phyloP scores from a whole-genome alignment of 441 rosid genomes.

The Mallotus japonicus region DNA sequence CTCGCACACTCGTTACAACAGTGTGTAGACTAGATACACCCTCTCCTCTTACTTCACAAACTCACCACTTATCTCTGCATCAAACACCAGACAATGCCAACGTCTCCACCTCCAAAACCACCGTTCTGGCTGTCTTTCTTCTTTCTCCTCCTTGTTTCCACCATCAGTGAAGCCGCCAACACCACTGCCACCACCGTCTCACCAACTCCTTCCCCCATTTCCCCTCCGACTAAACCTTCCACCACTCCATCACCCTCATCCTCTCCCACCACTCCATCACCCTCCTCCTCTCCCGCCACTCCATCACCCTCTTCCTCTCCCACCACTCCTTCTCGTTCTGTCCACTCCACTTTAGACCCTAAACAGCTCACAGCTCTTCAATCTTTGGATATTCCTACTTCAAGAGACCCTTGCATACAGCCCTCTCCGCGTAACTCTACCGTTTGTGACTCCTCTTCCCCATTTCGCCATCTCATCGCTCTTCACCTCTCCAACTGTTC shows the following conservation, averaged over 20 bases:
- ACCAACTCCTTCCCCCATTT: slow-evolving; percentile 12
- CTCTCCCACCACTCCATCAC: not conserved
- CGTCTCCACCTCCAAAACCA: slow-evolving; percentile 20
- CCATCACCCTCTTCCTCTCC: slow-evolving; percentile 25
- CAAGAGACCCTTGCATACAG: slow-evolving; percentile 60
- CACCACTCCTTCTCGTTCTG: slow-evolving; percentile 20
- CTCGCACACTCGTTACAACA: too few relatives aligned
- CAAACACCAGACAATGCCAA: slow-evolving; percentile 7
- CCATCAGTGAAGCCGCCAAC: slow-evolving; percentile 19
- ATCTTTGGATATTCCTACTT: slow-evolving; percentile 68
- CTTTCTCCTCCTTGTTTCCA: slow-evolving; percentile 30
- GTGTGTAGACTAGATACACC: too few relatives aligned
- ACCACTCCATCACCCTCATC: slow-evolving; percentile 6
- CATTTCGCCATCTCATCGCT: slow-evolving; percentile 70
- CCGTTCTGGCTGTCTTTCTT: slow-evolving; percentile 17
- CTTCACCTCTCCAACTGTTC: slow-evolving; percentile 81
- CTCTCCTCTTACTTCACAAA: not conserved
- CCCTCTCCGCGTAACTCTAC: slow-evolving; percentile 41
- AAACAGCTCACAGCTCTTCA: slow-evolving; percentile 73
- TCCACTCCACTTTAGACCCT: slow-evolving; percentile 67
- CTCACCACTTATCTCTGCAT: not conserved
- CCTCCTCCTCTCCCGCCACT: slow-evolving; percentile 19
- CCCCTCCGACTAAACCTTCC: too few relatives aligned
- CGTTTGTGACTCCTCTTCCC: slow-evolving; percentile 58
- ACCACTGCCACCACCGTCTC: slow-evolving; percentile 13